Evolutionary conservation across 169 alveolate species (phyloP), one percentile per base, ranked within the genome.

Genomic region (Plasmodium blacklocki): DNA sequence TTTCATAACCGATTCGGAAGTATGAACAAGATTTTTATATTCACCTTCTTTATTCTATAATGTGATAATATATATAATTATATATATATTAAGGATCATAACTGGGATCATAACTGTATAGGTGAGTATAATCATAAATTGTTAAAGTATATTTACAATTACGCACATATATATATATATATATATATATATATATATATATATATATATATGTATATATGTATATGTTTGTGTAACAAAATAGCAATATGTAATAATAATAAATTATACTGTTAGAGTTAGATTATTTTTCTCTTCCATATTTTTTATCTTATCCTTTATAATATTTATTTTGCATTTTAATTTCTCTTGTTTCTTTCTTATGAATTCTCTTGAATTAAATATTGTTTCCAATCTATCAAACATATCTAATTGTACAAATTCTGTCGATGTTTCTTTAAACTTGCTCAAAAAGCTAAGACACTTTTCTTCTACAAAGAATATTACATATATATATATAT

Each of bases 311-410:
- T 66, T 78, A 50, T 68, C 89, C 89, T 78, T 78, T 32, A 78
- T 59, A 43, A 59, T 45, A 78, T 78, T 78, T 78, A 78, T 78
- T 59, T 78, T 78, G 15, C 64, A 72, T 29, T 66, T 78, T 19
- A 78, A 71, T 19, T 71, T 59, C 54, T 78, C 89, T 67, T 78
- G 64, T 52, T 78, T 78, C 52, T 66, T 78, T 78, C 52, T 63
- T 78, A 78, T 64, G 74, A 78, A 78, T 54, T 78, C 76, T 19
- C 89, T 68, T 12, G 89, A 78, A 45, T 70, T 78, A 50, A 78
- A 78, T 78, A 78, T 78, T 9, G 89, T 78, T 59, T 78, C 89
- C n/a, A 78, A 70, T 59, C 89, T 78, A 76, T 78, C 89, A 60
- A 78, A 78, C 78, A 78, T 78, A 23, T 78, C 89, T 45, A 78